Conservation (phyloP, 805 yeast genomes). For the Kodamaea leandrae region DNA sequence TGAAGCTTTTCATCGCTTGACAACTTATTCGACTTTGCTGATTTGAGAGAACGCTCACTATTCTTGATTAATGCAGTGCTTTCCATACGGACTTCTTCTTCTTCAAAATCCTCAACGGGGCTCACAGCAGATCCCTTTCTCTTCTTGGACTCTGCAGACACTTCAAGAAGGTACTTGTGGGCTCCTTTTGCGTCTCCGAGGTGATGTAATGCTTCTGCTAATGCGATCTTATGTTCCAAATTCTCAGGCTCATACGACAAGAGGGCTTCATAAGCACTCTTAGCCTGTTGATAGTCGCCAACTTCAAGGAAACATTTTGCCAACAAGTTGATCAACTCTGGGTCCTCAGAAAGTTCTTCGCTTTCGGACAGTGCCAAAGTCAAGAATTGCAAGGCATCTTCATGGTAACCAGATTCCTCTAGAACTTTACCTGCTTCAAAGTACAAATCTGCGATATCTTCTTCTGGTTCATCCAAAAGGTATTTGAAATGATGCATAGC, state of each 20-base stretch:
- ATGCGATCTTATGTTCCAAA: conserved; percentile 68
- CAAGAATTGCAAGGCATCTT: conserved; percentile 74
- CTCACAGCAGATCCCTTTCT: conserved; percentile 16
- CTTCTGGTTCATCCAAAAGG: conserved; percentile 54
- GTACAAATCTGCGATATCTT: conserved; percentile 69
- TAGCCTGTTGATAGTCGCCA: conserved; percentile 66
- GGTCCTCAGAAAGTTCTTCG: conserved; percentile 47
- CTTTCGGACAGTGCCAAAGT: conserved; percentile 48
- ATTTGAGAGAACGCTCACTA: conserved; percentile 9
- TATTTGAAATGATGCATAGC: conserved; percentile 69
- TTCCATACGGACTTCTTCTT: conserved; percentile 4
- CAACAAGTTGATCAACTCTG: conserved; percentile 55
- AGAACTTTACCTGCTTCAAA: conserved; percentile 73
- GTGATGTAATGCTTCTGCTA: conserved; percentile 79
- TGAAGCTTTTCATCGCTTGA: conserved; percentile 49
- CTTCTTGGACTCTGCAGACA: conserved; percentile 33
- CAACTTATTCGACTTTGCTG: conserved; percentile 15
- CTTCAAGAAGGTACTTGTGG: conserved; percentile 51
- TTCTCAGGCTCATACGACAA: conserved; percentile 58
- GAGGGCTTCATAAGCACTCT: conserved; percentile 53
- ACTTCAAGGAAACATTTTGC: conserved; percentile 78
- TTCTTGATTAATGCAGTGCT: conserved; percentile 14
- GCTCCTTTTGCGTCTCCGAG: conserved; percentile 61
- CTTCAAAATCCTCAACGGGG: conserved; percentile 19
- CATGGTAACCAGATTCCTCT: conserved; percentile 63